phyloP scores from a whole-genome alignment of 495 filamentous ascomycete species.

The Neurospora sp. region DNA sequence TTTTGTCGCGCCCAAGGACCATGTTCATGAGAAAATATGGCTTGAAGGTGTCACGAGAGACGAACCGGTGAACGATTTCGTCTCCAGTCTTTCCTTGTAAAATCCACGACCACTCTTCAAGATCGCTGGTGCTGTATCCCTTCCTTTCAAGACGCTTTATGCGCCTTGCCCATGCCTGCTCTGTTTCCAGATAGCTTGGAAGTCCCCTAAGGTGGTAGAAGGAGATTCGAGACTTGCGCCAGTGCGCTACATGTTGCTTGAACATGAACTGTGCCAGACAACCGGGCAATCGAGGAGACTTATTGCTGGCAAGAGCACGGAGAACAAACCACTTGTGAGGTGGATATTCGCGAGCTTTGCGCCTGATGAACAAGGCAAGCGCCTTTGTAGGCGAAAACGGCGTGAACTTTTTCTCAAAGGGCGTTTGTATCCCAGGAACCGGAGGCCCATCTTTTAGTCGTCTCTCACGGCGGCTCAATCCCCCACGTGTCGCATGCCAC shows the following conservation, averaged over 20 bases:
- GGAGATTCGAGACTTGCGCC: slow-evolving; percentile 5
- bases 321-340: slow-evolving; percentile 5
- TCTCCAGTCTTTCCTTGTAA: slow-evolving; percentile 26
- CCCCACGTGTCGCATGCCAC: background rate
- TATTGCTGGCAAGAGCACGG: slow-evolving; percentile 10
- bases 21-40: slow-evolving; percentile 30
- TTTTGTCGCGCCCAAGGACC: slow-evolving; percentile 23
- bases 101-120: slow-evolving; percentile 35
- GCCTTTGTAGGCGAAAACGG: slow-evolving; percentile 9
- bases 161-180: slow-evolving; percentile 21
- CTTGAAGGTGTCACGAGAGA: slow-evolving; percentile 21
- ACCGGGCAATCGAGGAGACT: slow-evolving; percentile 20
- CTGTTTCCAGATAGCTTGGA: slow-evolving; percentile 7
- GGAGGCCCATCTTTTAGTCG: background rate
- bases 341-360: slow-evolving; percentile 1
- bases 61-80: slow-evolving; percentile 22
- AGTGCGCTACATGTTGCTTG: slow-evolving; percentile 13
- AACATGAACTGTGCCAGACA: slow-evolving; percentile 24
- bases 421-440: background rate
- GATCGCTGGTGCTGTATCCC: slow-evolving; percentile 17
- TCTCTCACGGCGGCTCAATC: background rate
- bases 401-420: slow-evolving; percentile 1
- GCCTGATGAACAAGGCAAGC: slow-evolving; percentile 7
- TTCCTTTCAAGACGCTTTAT: slow-evolving; percentile 11
- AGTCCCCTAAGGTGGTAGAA: background rate